A percentile compares a stretch with the other conserved stretches of the same genome.
These are phyloP conservation scores for Raphanus raphanistrum DNA, from an alignment of 345 rosid genomes.

Conservation along the genomic window DNA sequence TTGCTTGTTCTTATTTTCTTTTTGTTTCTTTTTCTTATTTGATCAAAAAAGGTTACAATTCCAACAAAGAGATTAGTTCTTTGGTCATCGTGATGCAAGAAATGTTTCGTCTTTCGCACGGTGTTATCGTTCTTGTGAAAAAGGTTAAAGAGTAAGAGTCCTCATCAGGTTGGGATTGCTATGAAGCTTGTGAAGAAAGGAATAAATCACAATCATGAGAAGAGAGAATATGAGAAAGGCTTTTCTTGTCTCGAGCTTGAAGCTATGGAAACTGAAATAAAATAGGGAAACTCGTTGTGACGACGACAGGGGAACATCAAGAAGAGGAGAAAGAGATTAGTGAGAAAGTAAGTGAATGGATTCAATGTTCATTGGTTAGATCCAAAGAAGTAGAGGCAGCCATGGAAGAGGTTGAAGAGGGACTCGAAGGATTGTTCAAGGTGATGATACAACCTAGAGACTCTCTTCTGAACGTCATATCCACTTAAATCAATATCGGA, in stretches of 20 bases:
- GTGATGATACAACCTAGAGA: slow-evolving; percentile 57
- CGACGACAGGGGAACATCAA: not conserved
- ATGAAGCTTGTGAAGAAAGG: not conserved
- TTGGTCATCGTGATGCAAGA: not conserved
- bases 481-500: slow-evolving; percentile 29
- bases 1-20: too few relatives aligned
- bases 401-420: slow-evolving; percentile 56
- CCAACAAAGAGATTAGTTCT: not conserved
- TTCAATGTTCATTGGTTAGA: slow-evolving; percentile 24
- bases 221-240: not conserved
- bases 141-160: not conserved
- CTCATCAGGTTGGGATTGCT: not conserved
- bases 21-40: too few relatives aligned
- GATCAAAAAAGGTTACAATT: too few relatives aligned
- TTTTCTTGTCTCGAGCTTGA: not conserved
- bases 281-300: not conserved
- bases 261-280: not conserved
- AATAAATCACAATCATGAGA: not conserved
- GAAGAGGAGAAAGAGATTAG: not conserved
- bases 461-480: slow-evolving; percentile 54
- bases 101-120: not conserved
- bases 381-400: slow-evolving; percentile 46
- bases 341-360: not conserved
- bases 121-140: not conserved
- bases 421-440: slow-evolving; percentile 12